phyloP scores from a whole-genome alignment of 257 asterid genomes.

The Lycium barbarum region DNA sequence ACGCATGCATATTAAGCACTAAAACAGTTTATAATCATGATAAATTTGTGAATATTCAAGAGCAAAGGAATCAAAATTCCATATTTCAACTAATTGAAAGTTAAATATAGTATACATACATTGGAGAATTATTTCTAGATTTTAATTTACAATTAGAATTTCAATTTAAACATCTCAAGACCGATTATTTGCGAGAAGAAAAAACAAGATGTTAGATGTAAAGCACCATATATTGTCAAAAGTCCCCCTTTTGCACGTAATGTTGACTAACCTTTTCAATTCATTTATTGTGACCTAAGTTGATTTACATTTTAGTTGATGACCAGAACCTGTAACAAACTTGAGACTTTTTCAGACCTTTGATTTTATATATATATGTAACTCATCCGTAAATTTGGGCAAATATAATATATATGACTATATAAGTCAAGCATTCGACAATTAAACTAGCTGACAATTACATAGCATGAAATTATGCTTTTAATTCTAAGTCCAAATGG shows the following conservation, averaged over 20 bases:
- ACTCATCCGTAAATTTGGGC: neutral
- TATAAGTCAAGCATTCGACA: neutral
- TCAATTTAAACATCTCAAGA: neutral
- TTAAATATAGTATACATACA: no score
- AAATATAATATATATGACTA: neutral
- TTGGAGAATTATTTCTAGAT: no score
- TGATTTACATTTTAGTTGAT: neutral
- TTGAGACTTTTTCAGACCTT: neutral
- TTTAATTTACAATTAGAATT: no score
- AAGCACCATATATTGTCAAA: neutral
- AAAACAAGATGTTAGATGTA: neutral
- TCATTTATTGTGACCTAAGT: neutral
- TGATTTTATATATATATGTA: no score
- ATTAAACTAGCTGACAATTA: neutral
- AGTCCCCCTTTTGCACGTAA: neutral
- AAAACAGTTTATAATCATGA: no score
- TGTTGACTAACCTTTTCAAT: neutral
- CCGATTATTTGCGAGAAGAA: neutral
- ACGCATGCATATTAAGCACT: no score
- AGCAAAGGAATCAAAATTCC: no score
- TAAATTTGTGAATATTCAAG: no score
- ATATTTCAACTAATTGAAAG: no score
- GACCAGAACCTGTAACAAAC: neutral
- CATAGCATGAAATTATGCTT: neutral
- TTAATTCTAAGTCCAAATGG: neutral